Base-by-base conservation (phyloP, 352 stramenopile species). In the Thraustotheca clavata region DNA sequence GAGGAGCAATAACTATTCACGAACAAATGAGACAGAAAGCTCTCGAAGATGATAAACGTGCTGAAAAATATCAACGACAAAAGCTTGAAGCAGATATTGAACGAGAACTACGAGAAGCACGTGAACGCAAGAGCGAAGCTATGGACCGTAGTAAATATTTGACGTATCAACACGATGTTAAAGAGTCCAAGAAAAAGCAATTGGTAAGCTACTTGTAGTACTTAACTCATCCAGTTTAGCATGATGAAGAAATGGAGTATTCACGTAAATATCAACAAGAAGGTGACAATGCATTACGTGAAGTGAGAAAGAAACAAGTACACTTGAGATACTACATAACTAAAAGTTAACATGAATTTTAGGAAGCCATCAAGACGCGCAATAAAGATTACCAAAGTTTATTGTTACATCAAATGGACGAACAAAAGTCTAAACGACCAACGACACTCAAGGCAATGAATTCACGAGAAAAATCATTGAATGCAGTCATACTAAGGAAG, bases 401-500 rank as follows among this genome's bases (percentile, higher is more conserved):
- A 33, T 34, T 89, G 24, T 40, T 89, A 1, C 47, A 74, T 33
- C 79, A 89, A 69, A 89, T 89, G 74, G 63, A 32, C 18, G 74
- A 89, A 68, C 79, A 89, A 65, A 74, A 73, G 57, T 52, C 71
- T 18, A 71, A 68, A 0, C 70, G 82, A 47, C 71, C 79, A 40
- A 83, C 77, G 27, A 70, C 75, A 9, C 78, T 79, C 40, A 71
- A 73, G 36, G 74, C 80, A 20, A 89, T 89, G 79, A 84, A 89
- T 63, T 77, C 71, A 54, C 73, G 76, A 6, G 79, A 88, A 62
- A 78, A 73, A 36, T 40, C 76, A 29, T 70, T 88, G 39, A 88
- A 88, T 59, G 75, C 77, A 24, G 80, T 84, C 62, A 62, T 85
- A 14, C 59, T 88, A n/a, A 70, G 86, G 61, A 88, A 88, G 59